Conservation (phyloP, 495 filamentous ascomycete genomes). For the Trichoderma orchidacearum region DNA sequence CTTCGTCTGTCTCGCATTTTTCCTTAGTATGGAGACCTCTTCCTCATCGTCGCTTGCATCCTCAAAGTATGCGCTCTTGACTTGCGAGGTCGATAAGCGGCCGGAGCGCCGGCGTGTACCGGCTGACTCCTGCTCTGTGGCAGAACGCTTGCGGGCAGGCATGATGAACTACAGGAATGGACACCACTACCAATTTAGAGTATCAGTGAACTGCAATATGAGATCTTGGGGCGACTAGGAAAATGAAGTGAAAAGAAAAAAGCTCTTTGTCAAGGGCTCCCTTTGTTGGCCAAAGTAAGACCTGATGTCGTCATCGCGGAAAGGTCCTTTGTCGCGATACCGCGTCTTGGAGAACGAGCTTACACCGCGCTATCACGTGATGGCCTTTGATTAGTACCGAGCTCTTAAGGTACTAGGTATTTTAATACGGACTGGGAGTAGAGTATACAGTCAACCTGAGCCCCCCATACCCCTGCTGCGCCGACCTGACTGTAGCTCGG, state of each 20-base stretch:
- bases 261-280: background rate
- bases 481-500: too few relatives aligned
- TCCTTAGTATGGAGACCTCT: background rate
- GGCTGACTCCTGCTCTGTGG: background rate
- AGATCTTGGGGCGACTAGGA: too few relatives aligned
- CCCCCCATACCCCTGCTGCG: too few relatives aligned
- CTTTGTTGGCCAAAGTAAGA: too few relatives aligned
- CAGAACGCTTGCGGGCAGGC: background rate
- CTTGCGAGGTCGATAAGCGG: conserved; percentile 1
- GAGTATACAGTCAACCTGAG: too few relatives aligned
- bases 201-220: too few relatives aligned
- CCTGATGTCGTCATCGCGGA: background rate
- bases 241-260: background rate
- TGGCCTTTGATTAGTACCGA: too few relatives aligned
- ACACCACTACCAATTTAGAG: too few relatives aligned
- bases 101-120: background rate
- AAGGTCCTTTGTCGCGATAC: background rate
- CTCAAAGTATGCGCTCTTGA: conserved; percentile 4
- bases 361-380: background rate
- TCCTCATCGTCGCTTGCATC: background rate
- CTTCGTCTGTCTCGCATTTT: background rate
- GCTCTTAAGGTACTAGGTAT: too few relatives aligned
- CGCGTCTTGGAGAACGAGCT: background rate
- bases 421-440: too few relatives aligned
- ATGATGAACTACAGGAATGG: background rate